Conservation (phyloP, 2,329 filamentous ascomycete genomes). For the Xylaria sp. region DNA sequence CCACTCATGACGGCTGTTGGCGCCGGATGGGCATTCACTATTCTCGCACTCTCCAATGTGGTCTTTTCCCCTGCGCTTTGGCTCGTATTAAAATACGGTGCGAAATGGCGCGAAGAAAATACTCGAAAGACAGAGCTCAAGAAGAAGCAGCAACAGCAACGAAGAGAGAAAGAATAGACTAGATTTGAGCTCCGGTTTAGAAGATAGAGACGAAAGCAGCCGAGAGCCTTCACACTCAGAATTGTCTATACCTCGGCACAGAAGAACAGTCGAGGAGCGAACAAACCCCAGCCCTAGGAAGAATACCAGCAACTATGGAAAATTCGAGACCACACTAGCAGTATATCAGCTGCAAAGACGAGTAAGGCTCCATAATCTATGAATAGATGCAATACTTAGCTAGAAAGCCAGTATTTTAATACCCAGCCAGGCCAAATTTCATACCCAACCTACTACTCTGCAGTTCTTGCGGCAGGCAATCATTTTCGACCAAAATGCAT, state of each 20-base stretch:
- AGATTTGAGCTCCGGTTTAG: neutral
- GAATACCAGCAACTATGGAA: neutral
- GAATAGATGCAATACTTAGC: conserved; percentile 12
- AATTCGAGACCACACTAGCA: neutral
- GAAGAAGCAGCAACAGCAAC: conserved; percentile 14
- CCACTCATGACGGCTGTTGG: conserved; percentile 57
- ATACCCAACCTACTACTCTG: neutral
- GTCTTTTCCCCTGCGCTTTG: conserved; percentile 49
- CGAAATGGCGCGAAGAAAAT: conserved; percentile 46
- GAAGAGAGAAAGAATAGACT: conserved; percentile 4
- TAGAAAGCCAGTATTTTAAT: neutral
- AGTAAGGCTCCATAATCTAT: conserved; percentile 4
- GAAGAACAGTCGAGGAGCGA: too few relatives aligned
- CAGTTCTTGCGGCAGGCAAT: too few relatives aligned
- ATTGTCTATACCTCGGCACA: neutral
- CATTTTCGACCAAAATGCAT: too few relatives aligned
- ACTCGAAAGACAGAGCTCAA: conserved; percentile 18
- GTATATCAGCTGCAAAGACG: neutral
- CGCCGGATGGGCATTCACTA: conserved; percentile 56
- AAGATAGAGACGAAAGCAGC: conserved; percentile 10
- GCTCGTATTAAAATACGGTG: conserved; percentile 48
- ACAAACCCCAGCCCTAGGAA: neutral
- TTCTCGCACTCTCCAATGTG: conserved; percentile 50
- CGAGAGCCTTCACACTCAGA: neutral
- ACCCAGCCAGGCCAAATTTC: neutral